phyloP scores from a whole-genome alignment of 2,329 filamentous ascomycete genomes.

The Diaporthe sp. region DNA sequence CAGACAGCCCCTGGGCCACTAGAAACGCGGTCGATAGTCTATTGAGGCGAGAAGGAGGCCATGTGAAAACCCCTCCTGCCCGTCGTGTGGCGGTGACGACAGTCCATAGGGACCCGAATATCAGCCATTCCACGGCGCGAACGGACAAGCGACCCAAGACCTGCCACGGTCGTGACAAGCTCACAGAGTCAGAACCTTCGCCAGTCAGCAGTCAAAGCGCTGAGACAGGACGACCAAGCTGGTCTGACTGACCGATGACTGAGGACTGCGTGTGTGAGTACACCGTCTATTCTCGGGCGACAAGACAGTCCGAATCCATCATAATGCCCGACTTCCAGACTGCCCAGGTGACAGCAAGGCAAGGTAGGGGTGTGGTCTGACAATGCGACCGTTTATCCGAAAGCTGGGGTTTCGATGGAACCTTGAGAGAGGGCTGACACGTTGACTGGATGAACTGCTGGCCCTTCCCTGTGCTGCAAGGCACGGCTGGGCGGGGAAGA shows the following conservation, averaged over 20 bases:
- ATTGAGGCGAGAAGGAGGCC: not conserved
- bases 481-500: not conserved
- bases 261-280: not conserved
- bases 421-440: not conserved
- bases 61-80: not conserved
- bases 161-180: not conserved
- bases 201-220: constrained; percentile 24
- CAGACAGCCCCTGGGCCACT: constrained; percentile 6
- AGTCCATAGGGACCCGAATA: not conserved
- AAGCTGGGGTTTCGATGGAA: constrained; percentile 26
- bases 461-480: constrained; percentile 18
- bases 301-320: constrained; percentile 18
- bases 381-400: constrained; percentile 22
- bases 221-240: constrained; percentile 8
- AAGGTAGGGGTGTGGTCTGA: constrained; percentile 12
- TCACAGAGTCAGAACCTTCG: not conserved
- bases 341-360: not conserved
- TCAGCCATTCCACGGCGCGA: not conserved
- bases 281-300: constrained; percentile 17
- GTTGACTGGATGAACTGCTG: constrained; percentile 15
- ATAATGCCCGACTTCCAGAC: constrained; percentile 9
- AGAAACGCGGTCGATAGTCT: not conserved
- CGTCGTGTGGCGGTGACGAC: not conserved
- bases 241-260: not conserved
- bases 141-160: not conserved